phyloP scores from a whole-genome alignment of 1,139 yeast genomes.

The Sporopachydermia cereana region DNA sequence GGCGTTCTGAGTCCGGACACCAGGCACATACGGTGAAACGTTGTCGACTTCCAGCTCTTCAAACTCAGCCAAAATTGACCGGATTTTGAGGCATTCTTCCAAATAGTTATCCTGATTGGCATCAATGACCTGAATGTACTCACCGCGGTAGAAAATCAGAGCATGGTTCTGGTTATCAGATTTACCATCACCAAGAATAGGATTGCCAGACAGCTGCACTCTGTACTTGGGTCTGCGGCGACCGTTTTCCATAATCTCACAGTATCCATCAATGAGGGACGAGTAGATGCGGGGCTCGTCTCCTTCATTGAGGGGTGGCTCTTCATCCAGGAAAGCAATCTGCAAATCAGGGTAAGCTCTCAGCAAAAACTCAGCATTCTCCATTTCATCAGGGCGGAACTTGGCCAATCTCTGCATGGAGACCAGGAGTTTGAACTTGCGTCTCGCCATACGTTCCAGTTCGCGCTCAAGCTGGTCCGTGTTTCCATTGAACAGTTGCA shows the following conservation, averaged over 20 bases:
- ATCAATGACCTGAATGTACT: constrained; percentile 93
- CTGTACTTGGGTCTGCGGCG: constrained; percentile 98
- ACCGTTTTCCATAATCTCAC: constrained; percentile 95
- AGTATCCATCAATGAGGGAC: constrained; percentile 95
- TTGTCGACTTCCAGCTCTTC: constrained; percentile 89
- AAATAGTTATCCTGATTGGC: constrained; percentile 97
- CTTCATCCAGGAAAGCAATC: constrained; percentile 97
- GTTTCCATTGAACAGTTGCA: constrained; percentile 96
- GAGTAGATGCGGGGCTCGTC: constrained; percentile 97
- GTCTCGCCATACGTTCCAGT: constrained; percentile 97
- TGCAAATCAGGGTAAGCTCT: constrained; percentile 98
- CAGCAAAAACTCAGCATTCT: constrained; percentile 92
- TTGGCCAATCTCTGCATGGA: constrained; percentile 98
- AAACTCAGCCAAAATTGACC: constrained; percentile 95
- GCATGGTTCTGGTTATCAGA: constrained; percentile 98
- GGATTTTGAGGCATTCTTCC: constrained; percentile 96
- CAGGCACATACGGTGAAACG: constrained; percentile 64
- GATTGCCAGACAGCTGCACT: constrained; percentile 96
- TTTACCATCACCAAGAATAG: constrained; percentile 98
- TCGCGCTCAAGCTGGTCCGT: constrained; percentile 93
- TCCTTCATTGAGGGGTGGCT: constrained; percentile 77
- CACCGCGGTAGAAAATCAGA: constrained; percentile 95
- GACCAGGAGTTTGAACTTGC: constrained; percentile 94
- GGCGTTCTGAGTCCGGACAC: constrained; percentile 31
- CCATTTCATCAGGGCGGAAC: constrained; percentile 95